Evolutionary conservation across 2,329 filamentous ascomycete genomes (phyloP).

Genomic region (Colletotrichum spaethianum): DNA sequence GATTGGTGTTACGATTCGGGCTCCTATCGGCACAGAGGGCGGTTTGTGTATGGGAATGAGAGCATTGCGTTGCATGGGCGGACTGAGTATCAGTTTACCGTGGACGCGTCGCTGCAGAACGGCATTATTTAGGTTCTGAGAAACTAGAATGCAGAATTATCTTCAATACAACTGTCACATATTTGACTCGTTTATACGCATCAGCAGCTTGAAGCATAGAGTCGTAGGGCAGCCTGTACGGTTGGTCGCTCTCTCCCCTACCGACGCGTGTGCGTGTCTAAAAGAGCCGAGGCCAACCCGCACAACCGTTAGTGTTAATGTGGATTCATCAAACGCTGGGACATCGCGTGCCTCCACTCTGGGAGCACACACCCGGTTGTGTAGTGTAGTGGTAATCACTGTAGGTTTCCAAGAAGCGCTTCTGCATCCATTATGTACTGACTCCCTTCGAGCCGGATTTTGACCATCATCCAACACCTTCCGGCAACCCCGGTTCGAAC

Average conservation of each 20-base stretch:
- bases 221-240: too few species aligned
- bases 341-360: constrained; percentile 32
- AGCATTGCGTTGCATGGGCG: constrained; percentile 29
- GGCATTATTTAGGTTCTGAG: constrained; percentile 7
- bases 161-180: background rate
- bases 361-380: constrained; percentile 19
- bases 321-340: background rate
- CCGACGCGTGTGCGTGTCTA: background rate
- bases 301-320: constrained; percentile 11
- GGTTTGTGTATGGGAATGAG: constrained; percentile 30
- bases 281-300: background rate
- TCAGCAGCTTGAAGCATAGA: background rate
- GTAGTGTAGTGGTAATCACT: constrained; percentile 42
- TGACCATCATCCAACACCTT: constrained; percentile 14
- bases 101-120: constrained; percentile 14
- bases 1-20: constrained; percentile 37
- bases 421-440: background rate
- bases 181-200: background rate
- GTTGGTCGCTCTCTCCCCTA: background rate
- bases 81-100: constrained; percentile 33
- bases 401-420: background rate
- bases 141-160: background rate
- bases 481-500: constrained; percentile 41
- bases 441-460: constrained; percentile 31
- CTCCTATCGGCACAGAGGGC: constrained; percentile 30